Evolutionary conservation across 2,329 filamentous ascomycete species (phyloP), one percentile per base, ranked within the genome.

Genomic region (Aspergillus neotritici): DNA sequence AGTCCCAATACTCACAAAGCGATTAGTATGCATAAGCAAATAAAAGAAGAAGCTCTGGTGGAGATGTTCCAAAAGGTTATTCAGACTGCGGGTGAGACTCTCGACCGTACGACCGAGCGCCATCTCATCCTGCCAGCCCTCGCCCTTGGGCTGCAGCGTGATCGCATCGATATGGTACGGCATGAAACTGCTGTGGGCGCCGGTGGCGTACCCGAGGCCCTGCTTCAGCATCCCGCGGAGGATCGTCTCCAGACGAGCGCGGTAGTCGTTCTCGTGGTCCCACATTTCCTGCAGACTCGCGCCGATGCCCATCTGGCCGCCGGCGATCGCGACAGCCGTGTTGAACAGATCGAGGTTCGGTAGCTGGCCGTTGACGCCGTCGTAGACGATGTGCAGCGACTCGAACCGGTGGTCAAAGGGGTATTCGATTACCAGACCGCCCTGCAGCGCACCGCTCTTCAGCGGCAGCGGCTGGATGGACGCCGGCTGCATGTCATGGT

Each of bases 11-110:
- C 90, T 97, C 55, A 97, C 93, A 62, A 98, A 98, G 9, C 90
- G 83, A 57, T 93, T 87, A 25, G 83, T 80, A 54, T 94, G 84
- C 80, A 97, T 89, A 34, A 98, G 76, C 40, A 98, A 74, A 65
- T 98, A 98, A 70, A 98, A 97, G 78, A 98, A 98, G 74, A 98
- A 98, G 65, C 90, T 96, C 70, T 98, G 93, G 64, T 98, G 93
- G 48, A 98, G 76, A 63, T 98, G 90, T 69, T 98, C 93, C 28
- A 98, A 78, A 46, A 98, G 71, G 61, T 98, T 98, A 71, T 98
- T 98, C 66, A 98, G 72, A 64, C 88, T 95, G 57, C 93, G 79
- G 65, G 94, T 94, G 3, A 93, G 79, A 56, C 89, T 89, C 69
- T 98, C 93, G 4, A 97, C 77, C 0, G 90, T 83, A 42, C 90